Evolutionary conservation across 1,284 basidiomycete species (phyloP), one percentile per base, ranked within the genome.

Genomic region (Ceratobasidium sp.): DNA sequence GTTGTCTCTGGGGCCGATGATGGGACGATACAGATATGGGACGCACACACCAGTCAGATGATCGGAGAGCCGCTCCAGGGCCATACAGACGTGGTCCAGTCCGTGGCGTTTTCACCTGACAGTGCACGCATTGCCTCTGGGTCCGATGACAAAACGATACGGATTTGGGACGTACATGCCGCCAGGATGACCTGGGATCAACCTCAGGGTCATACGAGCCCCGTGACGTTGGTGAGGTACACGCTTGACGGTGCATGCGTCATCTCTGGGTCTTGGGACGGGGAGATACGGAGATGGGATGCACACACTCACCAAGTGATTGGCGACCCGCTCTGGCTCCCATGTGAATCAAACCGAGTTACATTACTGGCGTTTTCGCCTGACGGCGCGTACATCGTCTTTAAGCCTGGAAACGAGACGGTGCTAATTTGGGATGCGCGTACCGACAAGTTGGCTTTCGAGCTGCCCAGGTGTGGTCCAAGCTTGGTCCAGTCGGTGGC

Each of bases 271-370:
- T 73, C 71, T 29, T 9, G 19, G 1, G 47, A 64, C 29, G 4
- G 27, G 8, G 63, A 36, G 6, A 33, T 64, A 27, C 57, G 47
- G 11, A 27, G 44, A 22, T 73, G 71, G 66, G 51, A 71, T 57
- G 48, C 31, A 19, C 41, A 54, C 22, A 41, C 36, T 17, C 19
- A 48, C 0, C 62, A 24, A 27, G 36, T 22, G 17, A 1, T 53
- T 1, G 45, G 36, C 14, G 24, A 64, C 36, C n/a, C 50, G 1
- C 15, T 73, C 2, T 27, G 1, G 24, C n/a, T n/a, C n/a, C n/a
- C n/a, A n/a, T n/a, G n/a, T n/a, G n/a, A 45, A 45, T 63, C 71
- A 73, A 17, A 27, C 0, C 0, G 41, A 29, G 17, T 3, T 1
- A 1, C 29, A 64, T 44, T 2, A 22, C 17, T 48, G 19, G 50